Base-by-base conservation (phyloP, 352 stramenopile species). In the Globisporangium cylindrosporum region DNA sequence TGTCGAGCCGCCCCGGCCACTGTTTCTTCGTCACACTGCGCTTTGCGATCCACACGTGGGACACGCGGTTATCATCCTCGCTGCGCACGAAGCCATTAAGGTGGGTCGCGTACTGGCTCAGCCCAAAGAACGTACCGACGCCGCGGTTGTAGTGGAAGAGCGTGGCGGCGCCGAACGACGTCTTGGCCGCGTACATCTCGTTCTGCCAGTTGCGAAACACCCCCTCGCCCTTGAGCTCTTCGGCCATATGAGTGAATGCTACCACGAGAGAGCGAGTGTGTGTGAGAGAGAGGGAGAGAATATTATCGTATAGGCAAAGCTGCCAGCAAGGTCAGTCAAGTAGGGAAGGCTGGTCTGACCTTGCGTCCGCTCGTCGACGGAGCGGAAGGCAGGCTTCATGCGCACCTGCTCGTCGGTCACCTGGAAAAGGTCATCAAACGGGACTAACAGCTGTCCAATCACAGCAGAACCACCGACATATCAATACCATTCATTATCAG, bases 81-180 rank as follows among this genome's bases (percentile, higher is more conserved):
- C 64, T 57, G 15, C 80, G 75, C 41, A 91, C 78, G 41, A 84
- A 93, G 29, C 86, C 83, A 25, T 93, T 93, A 43, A 92, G 70
- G 67, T 92, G 82, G 15, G 82, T 90, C 48, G 77, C 86, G 64
- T 80, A 93, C 64, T 89, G 79, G 34, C 72, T 82, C 29, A 93
- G 71, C 1, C 86, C 83, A 29, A 93, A 93, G 68, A 71, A 78
- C 29, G 74, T 67, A 36, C 76, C 84, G n/a, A 82, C 81, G 25
- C 82, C 81, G n/a, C 86, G 83, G 38, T 93, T 74, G 67, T 80
- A 89, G 64, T 71, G 75, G 66, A 93, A 91, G 20, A 91, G 69
- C 38, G 81, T 80, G 7, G 63, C 64, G 27, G 75, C 75, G 36
- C 71, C 73, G 62, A 86, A 86, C 51, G 72, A 72, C 2, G 67